These are phyloP conservation scores for Ganoderma meredithae DNA, from an alignment of 1,284 basidiomycete species.

Conservation along the genomic window DNA sequence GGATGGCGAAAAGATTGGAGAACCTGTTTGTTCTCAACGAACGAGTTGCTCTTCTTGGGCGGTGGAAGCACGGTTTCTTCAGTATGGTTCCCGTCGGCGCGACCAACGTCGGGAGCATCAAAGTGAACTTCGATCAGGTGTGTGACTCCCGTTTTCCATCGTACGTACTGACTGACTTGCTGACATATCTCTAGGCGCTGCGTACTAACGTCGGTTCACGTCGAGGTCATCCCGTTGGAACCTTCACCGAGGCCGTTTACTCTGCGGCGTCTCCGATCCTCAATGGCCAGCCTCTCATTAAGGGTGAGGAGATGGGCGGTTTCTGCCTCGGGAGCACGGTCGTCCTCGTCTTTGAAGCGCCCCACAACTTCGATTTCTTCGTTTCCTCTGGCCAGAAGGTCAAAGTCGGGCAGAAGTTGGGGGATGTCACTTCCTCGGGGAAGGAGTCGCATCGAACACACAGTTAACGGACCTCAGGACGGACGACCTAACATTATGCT, in stretches of 20 bases:
- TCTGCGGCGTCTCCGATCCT: conserved; percentile 82
- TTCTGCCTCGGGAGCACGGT: conserved; percentile 97
- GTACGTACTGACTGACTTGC: too few species aligned
- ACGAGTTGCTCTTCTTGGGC: conserved; percentile 94
- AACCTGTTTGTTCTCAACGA: conserved; percentile 98
- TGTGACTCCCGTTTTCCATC: conserved; percentile 31
- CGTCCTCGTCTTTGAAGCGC: conserved; percentile 97
- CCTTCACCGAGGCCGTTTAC: conserved; percentile 94
- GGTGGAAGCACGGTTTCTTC: conserved; percentile 97
- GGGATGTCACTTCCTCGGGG: conserved; percentile 51
- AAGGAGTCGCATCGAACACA: conserved; percentile 3
- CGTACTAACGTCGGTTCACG: conserved; percentile 80
- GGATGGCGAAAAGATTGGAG: conserved; percentile 90
- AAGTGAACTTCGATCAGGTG: conserved; percentile 94
- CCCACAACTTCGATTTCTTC: conserved; percentile 82
- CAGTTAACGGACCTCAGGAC: background rate
- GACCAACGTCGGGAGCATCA: conserved; percentile 97
- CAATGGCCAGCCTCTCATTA: conserved; percentile 86
- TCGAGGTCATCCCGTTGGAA: conserved; percentile 83
- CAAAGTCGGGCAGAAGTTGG: conserved; percentile 84
- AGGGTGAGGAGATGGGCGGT: conserved; percentile 97
- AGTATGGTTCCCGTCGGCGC: conserved; percentile 98
- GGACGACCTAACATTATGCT: conserved; percentile 1
- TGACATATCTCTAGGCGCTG: conserved; percentile 56
- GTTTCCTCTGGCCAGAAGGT: conserved; percentile 88